phyloP scores from a whole-genome alignment of 257 asterid genomes.

The Nicotiana tomentosiformis region DNA sequence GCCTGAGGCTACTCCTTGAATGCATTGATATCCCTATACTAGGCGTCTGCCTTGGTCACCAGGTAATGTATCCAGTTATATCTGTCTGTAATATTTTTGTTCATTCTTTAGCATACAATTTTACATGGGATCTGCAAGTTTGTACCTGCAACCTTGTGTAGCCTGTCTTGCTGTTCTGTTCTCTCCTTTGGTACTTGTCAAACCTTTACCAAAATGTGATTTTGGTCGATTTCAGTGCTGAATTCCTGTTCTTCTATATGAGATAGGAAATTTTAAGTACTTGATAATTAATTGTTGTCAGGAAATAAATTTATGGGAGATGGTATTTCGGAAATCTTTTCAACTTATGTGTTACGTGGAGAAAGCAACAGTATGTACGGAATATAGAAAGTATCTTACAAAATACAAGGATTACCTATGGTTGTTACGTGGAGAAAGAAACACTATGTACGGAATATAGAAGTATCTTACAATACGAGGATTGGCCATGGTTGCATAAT shows the following conservation, averaged over 20 bases:
- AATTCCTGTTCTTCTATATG: neutral
- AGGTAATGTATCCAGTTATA: conserved; percentile 38
- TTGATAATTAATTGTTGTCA: neutral
- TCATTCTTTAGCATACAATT: neutral
- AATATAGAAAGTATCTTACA: neutral
- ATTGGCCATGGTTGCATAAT: conserved; percentile 1
- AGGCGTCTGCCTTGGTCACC: conserved; percentile 99
- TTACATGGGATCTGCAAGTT: neutral
- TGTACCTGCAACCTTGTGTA: neutral
- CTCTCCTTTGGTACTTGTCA: neutral
- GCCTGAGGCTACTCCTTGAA: conserved; percentile 79
- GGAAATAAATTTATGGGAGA: neutral
- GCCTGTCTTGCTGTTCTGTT: neutral
- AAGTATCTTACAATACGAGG: neutral
- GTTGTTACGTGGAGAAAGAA: neutral
- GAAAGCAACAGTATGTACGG: neutral
- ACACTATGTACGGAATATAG: neutral
- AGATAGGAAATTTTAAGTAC: neutral
- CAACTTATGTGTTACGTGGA: neutral
- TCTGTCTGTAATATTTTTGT: neutral
- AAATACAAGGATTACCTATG: neutral
- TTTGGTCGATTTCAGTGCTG: neutral
- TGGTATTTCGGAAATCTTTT: neutral
- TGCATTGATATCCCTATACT: conserved; percentile 89
- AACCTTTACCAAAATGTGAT: neutral